Evolutionary conservation across 2,329 filamentous ascomycete genomes (phyloP), one percentile per base, ranked within the genome.

Genomic region (Metarhizium robertsii): DNA sequence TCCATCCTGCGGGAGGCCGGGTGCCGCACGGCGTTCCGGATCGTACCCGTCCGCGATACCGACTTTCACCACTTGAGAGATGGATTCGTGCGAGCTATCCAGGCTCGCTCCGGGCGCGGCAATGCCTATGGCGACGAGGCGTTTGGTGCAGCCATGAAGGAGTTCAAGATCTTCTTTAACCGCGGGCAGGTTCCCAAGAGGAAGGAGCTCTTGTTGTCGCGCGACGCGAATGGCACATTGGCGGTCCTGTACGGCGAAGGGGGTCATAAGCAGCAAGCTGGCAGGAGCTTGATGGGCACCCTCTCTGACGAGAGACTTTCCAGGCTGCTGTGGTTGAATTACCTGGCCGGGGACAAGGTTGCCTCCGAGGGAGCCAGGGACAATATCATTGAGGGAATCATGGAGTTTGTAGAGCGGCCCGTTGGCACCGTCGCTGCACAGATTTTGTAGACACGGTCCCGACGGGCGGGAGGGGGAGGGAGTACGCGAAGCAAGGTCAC

Each of bases 1-100:
- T 74, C 79, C 14, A 76, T 96, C 2, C 73, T 97, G 30, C 75
- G 77, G 56, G 75, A 85, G 0, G 78, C 82, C 3, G 79, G 83
- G 0, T 82, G 92, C n/a, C 77, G 90, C 54, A 92, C 85, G 30
- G 81, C 86, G 0, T 85, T 95, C 73, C 82, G 92, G 49, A 87
- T 99, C 60, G 85, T 92, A 2, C 94, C 94, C 0, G 91, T 90
- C n/a, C 80, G 90, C 42, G 91, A 95, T 70, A 99, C 94, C 18
- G 92, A 97, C 71, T 97, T 96, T 71, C 84, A 86, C 61, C 94
- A 99, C 69, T 72, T 99, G 59, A 83, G 92, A 45, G 94, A 99
- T 67, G 94, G 89, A 1, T 95, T 92, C 75, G 89, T 96, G 57
- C 83, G 91, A 6, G 88, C 89, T 25, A 87, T 99, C 60, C 88